Base-by-base conservation (phyloP, 225 moss, liverwort and hornwort species). In the Polytrichum formosum region DNA sequence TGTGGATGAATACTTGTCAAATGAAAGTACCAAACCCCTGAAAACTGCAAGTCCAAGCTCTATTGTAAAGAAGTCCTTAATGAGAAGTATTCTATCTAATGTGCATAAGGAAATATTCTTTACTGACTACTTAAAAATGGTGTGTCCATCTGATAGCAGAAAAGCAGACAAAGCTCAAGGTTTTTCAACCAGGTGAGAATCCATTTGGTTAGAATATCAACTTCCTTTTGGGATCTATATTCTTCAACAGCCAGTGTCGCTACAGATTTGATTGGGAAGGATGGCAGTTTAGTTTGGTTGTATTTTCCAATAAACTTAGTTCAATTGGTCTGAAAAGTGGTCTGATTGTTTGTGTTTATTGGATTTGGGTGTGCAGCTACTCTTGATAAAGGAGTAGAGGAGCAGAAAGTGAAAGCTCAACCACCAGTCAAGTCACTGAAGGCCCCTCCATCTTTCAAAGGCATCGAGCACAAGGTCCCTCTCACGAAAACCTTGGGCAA, bases 371-470 rank as follows among this genome's bases (percentile, higher is more conserved):
- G 6, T 33, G 70, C 66, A 81, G 84, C 1, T 61, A 1, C 61
- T n/a, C 60, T 70, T 54, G 81, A 72, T 20, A 37, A 68, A 6
- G 71, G 19, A 63, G 4, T 30, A 0, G 71, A 81, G 68, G 78
- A 78, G n/a, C 30, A 66, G 25, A 75, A 26, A 65, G 69, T 84
- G 37, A 84, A 70, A 28, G 76, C 76, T 13, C 82, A 82, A 3
- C 82, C 90, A 3, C 82, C 90, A 61, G 77, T 81, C 30, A 90
- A 84, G 68, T 55, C 75, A 1, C 68, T 90, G 27, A 92, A 90
- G 76, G 82, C 88, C 0, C 90, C 90, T 28, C 90, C 92, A 1
- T 88, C 92, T 5, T 87, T 87, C 55, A 90, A 78, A 72, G 74
- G 72, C 10, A 63, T 67, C 25, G 53, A 65, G 30, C 78, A 70